Base-by-base conservation (phyloP, 768 basidiomycete genomes). In the Suillus weaverae region DNA sequence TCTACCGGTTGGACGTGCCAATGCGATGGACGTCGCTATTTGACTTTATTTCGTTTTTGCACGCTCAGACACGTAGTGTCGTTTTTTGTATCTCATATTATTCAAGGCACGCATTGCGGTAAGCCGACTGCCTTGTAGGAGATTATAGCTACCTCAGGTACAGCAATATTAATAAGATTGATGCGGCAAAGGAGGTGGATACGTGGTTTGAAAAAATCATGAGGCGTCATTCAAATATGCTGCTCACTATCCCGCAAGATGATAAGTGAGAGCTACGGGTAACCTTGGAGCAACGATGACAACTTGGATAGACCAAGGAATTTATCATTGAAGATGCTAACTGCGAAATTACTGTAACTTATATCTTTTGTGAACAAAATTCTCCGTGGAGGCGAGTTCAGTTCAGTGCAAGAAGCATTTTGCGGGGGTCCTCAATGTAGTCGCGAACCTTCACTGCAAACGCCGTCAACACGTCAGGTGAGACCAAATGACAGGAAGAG, bases 401-500 rank as follows among this genome's bases (percentile, higher is more conserved):
- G 6, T 59, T 59, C 16, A 4, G 32, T 20, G 84, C 83, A 30
- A 92, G 84, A 43, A 92, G 81, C 93, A 96, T 96, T 83, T 90
- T 91, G 68, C 90, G 82, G n/a, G 95, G 94, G 79, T 97, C 94
- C 77, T 98, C 94, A 65, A 97, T 84, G 78, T 96, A 95, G 76
- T 97, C 91, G 76, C 92, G 92, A 77, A 98, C 85, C 80, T 89
- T 90, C 71, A 97, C 95, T 94, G 68, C 33, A 46, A 50, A 26
- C 22, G 11, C 43, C 18, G 18, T 72, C 46, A 70, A 61, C 22
- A 51, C 33, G 53, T 14, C 39, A 63, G 14, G 43, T 36, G 32
- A 43, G 54, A 5, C 33, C 20, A 35, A 41, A 43, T 30, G 20
- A 60, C 50, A 38, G 2, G 20, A 44, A 56, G 30, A 35, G 57